Base-by-base conservation (phyloP, 257 asterid genomes). In the Oldenlandia corymbosa region DNA sequence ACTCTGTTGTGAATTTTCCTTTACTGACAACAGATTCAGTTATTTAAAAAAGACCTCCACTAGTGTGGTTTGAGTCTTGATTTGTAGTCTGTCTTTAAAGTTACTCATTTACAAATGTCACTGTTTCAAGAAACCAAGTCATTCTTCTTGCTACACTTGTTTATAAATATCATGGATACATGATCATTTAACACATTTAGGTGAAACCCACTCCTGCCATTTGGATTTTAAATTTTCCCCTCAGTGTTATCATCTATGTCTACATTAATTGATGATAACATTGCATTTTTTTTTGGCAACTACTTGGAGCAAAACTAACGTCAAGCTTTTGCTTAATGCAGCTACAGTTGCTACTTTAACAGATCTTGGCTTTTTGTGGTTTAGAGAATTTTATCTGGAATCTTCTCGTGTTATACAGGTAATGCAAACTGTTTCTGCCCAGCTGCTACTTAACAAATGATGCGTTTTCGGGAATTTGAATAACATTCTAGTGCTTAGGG, bases 401-500 rank as follows among this genome's bases (percentile, higher is more conserved):
- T 89, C 99, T 65, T 93, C 99, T 72, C 95, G 91, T 69, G 99
- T 90, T 79, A 93, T 93, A 73, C 99, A 92, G 99, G 99, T 92
- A 83, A 71, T 9, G 60, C n/a, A 57, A 20, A 10, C 23, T 8
- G 28, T 30, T 24, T 48, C 14, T 24, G 49, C n/a, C n/a, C n/a
- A n/a, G n/a, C n/a, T n/a, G n/a, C n/a, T n/a, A n/a, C n/a, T n/a
- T n/a, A n/a, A n/a, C n/a, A n/a, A n/a, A n/a, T n/a, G n/a, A n/a
- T n/a, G n/a, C n/a, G n/a, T n/a, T n/a, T n/a, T n/a, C n/a, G n/a
- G n/a, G n/a, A n/a, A n/a, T n/a, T n/a, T n/a, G n/a, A n/a, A n/a
- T n/a, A n/a, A n/a, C n/a, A n/a, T n/a, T n/a, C n/a, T n/a, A n/a
- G n/a, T n/a, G n/a, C n/a, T n/a, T n/a, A n/a, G n/a, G n/a, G n/a